Evolutionary conservation across 75 land plant genomes (phyloP).

Genomic region (Chamaecyparis obtusa): DNA sequence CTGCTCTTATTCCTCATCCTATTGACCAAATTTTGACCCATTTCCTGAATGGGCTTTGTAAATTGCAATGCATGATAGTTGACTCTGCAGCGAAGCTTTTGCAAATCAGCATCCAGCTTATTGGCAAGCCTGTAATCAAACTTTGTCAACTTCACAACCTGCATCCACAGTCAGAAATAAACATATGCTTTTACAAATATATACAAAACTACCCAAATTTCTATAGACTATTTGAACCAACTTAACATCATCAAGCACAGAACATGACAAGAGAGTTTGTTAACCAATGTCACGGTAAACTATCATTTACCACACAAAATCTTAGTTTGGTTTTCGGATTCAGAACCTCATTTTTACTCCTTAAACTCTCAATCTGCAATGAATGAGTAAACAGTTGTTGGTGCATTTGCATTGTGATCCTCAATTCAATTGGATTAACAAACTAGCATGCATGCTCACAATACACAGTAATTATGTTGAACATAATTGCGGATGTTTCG

Average conservation of each 20-base stretch:
- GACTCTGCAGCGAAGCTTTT: slow-evolving; percentile 91
- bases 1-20: slow-evolving; percentile 75
- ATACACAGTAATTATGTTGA: neutral
- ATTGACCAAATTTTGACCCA: slow-evolving; percentile 72
- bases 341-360: neutral
- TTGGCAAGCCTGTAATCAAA: slow-evolving; percentile 95
- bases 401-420: neutral
- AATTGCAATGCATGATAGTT: slow-evolving; percentile 93
- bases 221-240: neutral
- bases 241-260: neutral
- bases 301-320: neutral
- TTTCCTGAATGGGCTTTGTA: slow-evolving; percentile 51
- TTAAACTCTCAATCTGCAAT: neutral
- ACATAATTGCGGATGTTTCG: neutral
- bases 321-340: too few species aligned
- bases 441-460: neutral
- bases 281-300: neutral
- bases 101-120: slow-evolving; percentile 72
- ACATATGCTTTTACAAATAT: neutral
- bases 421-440: neutral
- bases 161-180: slow-evolving; percentile 21
- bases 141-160: slow-evolving; percentile 93
- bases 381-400: neutral
- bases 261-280: neutral
- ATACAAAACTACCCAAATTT: neutral